Base-by-base conservation (phyloP, 2,329 filamentous ascomycete species). In the Metarhizium robertsii region DNA sequence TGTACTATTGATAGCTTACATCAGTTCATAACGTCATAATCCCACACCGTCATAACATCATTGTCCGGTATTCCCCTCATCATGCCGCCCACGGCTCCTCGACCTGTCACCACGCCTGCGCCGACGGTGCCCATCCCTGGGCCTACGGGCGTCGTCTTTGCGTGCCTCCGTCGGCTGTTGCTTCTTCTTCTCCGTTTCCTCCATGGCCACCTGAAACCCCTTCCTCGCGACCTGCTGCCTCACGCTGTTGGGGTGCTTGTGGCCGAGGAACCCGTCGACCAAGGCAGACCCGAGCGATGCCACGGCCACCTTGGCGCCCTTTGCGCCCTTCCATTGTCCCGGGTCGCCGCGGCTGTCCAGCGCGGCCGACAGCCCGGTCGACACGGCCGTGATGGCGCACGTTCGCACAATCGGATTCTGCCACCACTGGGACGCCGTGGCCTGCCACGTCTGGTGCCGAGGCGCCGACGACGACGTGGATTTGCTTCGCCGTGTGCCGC, bases 251-350 rank as follows among this genome's bases (percentile, higher is more conserved):
- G 66, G 62, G 13, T 69, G 63, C 61, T 70, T 71, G 54, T 67
- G 62, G 2, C 66, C 66, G 52, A 76, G 69, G 45, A 79, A 73
- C 0, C 75, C 74, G 55, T 79, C 76, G 30, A 77, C 71, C 10
- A 78, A 64, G 0, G 76, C 77, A 1, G 77, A 75, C 32, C 75
- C 75, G 1, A 79, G 58, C 6, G 76, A 76, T 3, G 76, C 75
- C 2, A 75, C 74, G 2, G 74, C 77, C 3, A 79, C 66, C 53
- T 75, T 75, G 53, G 73, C 73, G 5, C 75, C 76, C 58, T 79
- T 79, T 16, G 73, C 66, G 1, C 77, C 75, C 5, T 75, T 66
- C 77, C 77, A 79, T 0, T 70, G 66, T 1, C 76, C 73, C 1
- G 71, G 69, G 13, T 77, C 73, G 50, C 72, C 69, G 52, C 75